Evolutionary conservation across 1,284 basidiomycete species (phyloP).

Genomic region (Tilletia caries): DNA sequence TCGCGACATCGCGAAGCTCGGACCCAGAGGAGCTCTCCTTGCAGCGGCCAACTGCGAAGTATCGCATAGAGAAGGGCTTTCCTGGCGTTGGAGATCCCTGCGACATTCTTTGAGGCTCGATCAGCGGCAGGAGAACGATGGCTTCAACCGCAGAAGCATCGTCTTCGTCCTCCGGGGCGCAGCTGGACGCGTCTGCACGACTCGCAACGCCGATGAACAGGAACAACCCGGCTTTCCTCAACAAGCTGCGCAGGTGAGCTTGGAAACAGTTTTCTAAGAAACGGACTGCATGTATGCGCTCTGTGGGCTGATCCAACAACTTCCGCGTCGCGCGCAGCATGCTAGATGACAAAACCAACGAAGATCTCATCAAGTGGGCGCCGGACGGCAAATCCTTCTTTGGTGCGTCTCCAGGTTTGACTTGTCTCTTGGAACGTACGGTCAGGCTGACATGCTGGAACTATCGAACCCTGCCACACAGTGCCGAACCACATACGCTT

Average conservation of each 20-base stretch:
- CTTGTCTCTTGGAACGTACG: not conserved
- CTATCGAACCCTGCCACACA: slow-evolving; percentile 48
- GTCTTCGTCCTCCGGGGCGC: not conserved
- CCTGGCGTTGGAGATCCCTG: too few species aligned
- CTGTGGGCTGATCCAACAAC: not conserved
- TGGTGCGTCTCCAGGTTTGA: slow-evolving; percentile 59
- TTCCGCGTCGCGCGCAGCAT: slow-evolving; percentile 67
- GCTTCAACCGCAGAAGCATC: not conserved
- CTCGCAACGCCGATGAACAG: slow-evolving; percentile 34
- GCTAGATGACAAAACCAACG: slow-evolving; percentile 79
- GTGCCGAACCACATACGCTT: slow-evolving; percentile 91
- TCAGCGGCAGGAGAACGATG: too few species aligned
- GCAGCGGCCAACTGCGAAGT: too few species aligned
- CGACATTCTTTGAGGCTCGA: too few species aligned
- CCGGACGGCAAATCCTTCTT: slow-evolving; percentile 85
- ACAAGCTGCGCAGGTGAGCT: slow-evolving; percentile 81
- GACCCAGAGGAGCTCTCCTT: too few species aligned
- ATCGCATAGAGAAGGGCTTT: too few species aligned
- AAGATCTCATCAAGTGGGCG: slow-evolving; percentile 83
- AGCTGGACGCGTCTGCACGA: not conserved
- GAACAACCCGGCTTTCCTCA: slow-evolving; percentile 75
- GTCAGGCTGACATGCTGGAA: not conserved
- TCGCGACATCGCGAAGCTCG: too few species aligned
- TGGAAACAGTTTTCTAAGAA: not conserved
- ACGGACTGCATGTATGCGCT: not conserved